Base-by-base conservation (phyloP, 306 rosid species). In the Macrotyloma uniflorum region DNA sequence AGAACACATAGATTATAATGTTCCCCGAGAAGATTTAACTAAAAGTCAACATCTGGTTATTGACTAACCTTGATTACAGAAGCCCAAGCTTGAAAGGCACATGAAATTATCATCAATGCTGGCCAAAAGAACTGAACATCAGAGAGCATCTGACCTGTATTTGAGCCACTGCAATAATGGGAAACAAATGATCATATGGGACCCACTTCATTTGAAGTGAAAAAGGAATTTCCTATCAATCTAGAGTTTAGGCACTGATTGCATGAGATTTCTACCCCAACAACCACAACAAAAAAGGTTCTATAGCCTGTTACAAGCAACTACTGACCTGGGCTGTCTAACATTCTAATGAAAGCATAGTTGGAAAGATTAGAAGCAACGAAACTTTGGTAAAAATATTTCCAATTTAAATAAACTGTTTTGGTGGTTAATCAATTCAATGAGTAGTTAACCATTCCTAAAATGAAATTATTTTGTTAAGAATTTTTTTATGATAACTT, bases 31-130 rank as follows among this genome's bases (percentile, higher is more conserved):
- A 79, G 57, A n/a, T 54, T 75, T 72, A 30, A 72, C 85, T 8
- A 70, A 58, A 77, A 61, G 62, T 46, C 47, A 59, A 68, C 66
- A 79, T 45, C 50, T 75, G 20, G 70, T 72, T 33, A 53, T 57
- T 49, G 43, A 55, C 57, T 63, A 54, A 94, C 98, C 96, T 94
- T 94, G 89, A 90, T 87, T 38, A 94, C 85, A 28, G 97, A 94
- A 83, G 97, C 96, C 88, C 80, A 96, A 18, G 98, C 98, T 86
- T 94, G 98, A 84, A 89, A 90, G 78, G 94, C 90, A 80, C 88
- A 79, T 36, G 98, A 94, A 81, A 87, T 85, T 77, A 94, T 85
- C 97, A 94, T 90, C 81, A 94, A 75, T 63, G 84, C 86, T 4
- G 98, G 94, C 98, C 98, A 91, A 62, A 88, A 64, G 75, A 86